Evolutionary conservation across 352 stramenopile genomes (phyloP).

Genomic region (Pseudoperonospora humuli): DNA sequence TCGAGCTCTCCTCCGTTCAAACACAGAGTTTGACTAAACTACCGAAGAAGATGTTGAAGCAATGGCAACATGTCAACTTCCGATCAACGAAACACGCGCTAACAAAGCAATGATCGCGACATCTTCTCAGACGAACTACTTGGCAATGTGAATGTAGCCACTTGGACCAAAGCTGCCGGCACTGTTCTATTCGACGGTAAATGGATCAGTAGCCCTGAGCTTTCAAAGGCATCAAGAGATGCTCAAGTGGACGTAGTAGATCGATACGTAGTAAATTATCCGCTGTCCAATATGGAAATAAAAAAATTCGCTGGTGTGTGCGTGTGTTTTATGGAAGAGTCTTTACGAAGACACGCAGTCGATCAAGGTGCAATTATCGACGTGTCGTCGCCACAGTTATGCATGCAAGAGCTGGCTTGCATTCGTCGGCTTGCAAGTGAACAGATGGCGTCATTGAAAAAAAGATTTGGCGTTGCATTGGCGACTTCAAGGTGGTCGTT

Average conservation of each 20-base stretch:
- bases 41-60: constrained; percentile 43
- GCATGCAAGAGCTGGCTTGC: too few relatives aligned
- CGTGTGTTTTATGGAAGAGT: too few relatives aligned
- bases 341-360: too few relatives aligned
- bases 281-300: too few relatives aligned
- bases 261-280: too few relatives aligned
- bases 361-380: too few relatives aligned
- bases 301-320: too few relatives aligned
- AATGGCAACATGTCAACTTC: constrained; percentile 49
- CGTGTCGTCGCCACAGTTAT: too few relatives aligned
- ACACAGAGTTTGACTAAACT: constrained; percentile 26
- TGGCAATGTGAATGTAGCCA: constrained; percentile 7
- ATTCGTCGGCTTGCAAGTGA: too few relatives aligned
- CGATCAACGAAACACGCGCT: constrained; percentile 18
- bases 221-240: constrained; percentile 14
- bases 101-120: constrained; percentile 9
- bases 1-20: constrained; percentile 7
- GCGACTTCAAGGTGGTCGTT: too few relatives aligned
- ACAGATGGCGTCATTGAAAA: too few relatives aligned
- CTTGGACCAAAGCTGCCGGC: constrained; percentile 10
- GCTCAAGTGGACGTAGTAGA: constrained; percentile 18
- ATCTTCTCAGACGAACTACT: constrained; percentile 17
- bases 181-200: constrained; percentile 36
- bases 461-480: too few relatives aligned
- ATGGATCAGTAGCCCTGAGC: constrained; percentile 26